These are phyloP conservation scores for Elongisporangium undulatum DNA, from an alignment of 352 stramenopile genomes.

Conservation along the genomic window DNA sequence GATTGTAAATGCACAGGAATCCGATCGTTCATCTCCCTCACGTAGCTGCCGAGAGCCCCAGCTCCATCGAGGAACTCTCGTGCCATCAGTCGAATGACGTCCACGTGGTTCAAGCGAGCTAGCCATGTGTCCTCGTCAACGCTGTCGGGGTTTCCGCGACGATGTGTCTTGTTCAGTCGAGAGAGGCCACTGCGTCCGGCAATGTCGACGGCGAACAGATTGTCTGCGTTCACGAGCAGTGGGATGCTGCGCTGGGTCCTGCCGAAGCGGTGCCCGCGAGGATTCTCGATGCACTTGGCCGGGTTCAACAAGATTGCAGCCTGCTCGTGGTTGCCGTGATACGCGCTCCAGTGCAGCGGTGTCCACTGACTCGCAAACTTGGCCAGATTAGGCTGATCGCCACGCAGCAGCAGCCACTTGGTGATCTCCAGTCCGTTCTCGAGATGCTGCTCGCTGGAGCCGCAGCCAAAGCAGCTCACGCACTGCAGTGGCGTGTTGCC, in stretches of 20 bases:
- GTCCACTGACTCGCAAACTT: slow-evolving; percentile 74
- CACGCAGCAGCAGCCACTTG: slow-evolving; percentile 43
- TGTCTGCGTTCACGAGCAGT: slow-evolving; percentile 45
- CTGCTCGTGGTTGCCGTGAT: slow-evolving; percentile 70
- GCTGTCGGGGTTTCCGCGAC: background rate
- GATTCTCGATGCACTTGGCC: slow-evolving; percentile 2
- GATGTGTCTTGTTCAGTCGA: slow-evolving; percentile 27
- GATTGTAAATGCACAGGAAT: slow-evolving; percentile 11
- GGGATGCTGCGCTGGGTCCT: slow-evolving; percentile 55
- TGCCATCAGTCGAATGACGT: slow-evolving; percentile 39
- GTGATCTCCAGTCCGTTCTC: slow-evolving; percentile 65
- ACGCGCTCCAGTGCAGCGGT: slow-evolving; percentile 69
- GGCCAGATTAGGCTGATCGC: slow-evolving; percentile 64
- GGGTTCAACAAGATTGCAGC: slow-evolving; percentile 52
- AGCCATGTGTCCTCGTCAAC: slow-evolving; percentile 30
- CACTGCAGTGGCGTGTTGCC: slow-evolving; percentile 78
- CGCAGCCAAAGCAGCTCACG: slow-evolving; percentile 74
- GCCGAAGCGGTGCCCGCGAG: slow-evolving; percentile 6
- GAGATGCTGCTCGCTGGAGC: slow-evolving; percentile 50
- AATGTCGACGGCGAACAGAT: slow-evolving; percentile 61
- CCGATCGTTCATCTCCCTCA: slow-evolving; percentile 57
- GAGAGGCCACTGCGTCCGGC: slow-evolving; percentile 50
- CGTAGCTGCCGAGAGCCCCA: slow-evolving; percentile 36
- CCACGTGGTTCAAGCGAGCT: slow-evolving; percentile 53
- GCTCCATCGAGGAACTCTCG: slow-evolving; percentile 50